These are phyloP conservation scores for Aureoboletus auriporus DNA, from an alignment of 768 basidiomycete genomes.

Conservation along the genomic window DNA sequence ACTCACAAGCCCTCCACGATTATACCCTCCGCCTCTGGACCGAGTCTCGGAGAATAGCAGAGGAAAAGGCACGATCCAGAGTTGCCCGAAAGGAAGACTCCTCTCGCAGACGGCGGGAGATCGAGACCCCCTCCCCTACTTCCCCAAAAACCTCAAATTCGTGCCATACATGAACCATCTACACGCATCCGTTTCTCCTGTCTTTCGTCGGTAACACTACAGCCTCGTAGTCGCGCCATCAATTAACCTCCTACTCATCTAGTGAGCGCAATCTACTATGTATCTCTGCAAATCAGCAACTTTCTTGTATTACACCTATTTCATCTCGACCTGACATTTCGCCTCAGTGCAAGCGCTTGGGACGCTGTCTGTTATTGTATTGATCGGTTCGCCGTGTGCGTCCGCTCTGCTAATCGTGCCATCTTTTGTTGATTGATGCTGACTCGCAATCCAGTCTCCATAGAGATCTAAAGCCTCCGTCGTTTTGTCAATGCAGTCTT, in stretches of 20 bases:
- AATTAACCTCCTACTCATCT: conserved; percentile 10
- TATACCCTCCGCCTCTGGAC: conserved; percentile 68
- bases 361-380: conserved; percentile 1
- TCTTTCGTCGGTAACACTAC: conserved; percentile 4
- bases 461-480: conserved; percentile 3
- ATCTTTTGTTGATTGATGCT: background rate
- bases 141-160: conserved; percentile 5
- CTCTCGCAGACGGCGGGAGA: conserved; percentile 23
- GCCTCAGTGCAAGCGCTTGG: background rate
- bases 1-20: conserved; percentile 62
- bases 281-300: conserved; percentile 13
- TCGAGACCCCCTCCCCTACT: conserved; percentile 3
- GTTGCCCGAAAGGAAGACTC: conserved; percentile 24
- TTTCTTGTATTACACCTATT: conserved; percentile 14
- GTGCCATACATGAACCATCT: conserved; percentile 12
- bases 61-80: conserved; percentile 42
- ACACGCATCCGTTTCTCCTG: background rate
- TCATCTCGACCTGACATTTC: conserved; percentile 3
- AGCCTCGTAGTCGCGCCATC: conserved; percentile 1
- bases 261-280: conserved; percentile 13
- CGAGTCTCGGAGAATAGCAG: conserved; percentile 56
- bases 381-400: conserved; percentile 12
- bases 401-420: conserved; percentile 1
- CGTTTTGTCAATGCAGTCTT: background rate
- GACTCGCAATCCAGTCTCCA: background rate